These are phyloP conservation scores for Solanum appendiculatum DNA, from an alignment of 257 asterid genomes.

Conservation along the genomic window DNA sequence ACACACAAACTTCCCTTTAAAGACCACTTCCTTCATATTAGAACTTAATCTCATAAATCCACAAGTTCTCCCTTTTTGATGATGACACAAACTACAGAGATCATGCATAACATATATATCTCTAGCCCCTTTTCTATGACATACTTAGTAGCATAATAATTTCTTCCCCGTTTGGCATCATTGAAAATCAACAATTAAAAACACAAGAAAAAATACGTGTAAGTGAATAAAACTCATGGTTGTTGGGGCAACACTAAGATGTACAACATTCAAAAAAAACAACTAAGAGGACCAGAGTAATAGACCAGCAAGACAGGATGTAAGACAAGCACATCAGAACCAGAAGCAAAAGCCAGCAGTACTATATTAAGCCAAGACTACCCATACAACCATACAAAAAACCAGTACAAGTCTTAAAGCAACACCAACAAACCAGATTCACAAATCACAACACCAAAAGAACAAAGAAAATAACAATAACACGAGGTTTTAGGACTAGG, in stretches of 20 bases:
- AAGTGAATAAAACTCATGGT: neutral
- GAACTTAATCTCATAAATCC: no score
- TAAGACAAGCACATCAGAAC: neutral
- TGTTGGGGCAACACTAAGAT: neutral
- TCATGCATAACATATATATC: neutral
- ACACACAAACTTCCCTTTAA: neutral
- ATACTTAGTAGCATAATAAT: neutral
- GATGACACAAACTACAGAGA: neutral
- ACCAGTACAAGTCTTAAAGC: no score
- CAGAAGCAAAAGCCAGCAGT: neutral
- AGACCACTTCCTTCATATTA: neutral
- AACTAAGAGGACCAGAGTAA: neutral
- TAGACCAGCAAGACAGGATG: neutral
- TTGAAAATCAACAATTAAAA: neutral
- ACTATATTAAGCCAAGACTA: neutral
- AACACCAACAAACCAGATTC: neutral
- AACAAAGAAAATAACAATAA: no score
- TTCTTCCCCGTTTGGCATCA: neutral
- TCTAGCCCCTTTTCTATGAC: neutral
- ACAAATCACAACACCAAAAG: no score
- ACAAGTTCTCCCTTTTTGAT: no score
- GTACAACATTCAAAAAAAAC: neutral
- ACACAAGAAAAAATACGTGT: neutral
- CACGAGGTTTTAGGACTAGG: neutral
- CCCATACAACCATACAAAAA: neutral